These are phyloP conservation scores for Aureococcus anophagefferens DNA, from an alignment of 108 stramenopile species.

Conservation along the genomic window DNA sequence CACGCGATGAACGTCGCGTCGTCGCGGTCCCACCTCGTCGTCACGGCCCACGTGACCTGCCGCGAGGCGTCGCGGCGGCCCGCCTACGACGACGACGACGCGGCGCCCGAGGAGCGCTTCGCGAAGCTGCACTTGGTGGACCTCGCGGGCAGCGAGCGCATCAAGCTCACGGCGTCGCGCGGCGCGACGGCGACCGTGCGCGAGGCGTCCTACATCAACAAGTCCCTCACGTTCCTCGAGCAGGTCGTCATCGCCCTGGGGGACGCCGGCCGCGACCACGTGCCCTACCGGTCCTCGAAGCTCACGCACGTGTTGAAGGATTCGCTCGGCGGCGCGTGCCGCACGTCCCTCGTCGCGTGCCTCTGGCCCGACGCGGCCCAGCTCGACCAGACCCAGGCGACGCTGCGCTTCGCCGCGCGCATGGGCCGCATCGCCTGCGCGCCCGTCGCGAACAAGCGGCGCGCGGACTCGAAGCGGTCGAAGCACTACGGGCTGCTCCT, in stretches of 20 bases:
- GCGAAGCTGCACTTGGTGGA: slow-evolving; percentile 32
- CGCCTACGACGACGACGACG: not conserved
- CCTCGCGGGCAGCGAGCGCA: slow-evolving; percentile 28
- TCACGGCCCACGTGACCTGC: slow-evolving; percentile 21
- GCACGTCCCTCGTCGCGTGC: slow-evolving; percentile 29
- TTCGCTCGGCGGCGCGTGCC: slow-evolving; percentile 27
- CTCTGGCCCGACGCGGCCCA: slow-evolving; percentile 29
- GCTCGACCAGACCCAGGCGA: slow-evolving; percentile 22
- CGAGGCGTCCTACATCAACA: slow-evolving; percentile 34
- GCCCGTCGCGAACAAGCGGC: slow-evolving; percentile 17
- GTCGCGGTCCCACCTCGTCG: slow-evolving; percentile 29
- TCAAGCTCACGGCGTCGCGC: slow-evolving; percentile 16
- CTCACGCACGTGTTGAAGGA: slow-evolving; percentile 32
- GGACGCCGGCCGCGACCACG: slow-evolving; percentile 12
- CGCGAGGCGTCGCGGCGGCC: not conserved
- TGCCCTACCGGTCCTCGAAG: slow-evolving; percentile 32
- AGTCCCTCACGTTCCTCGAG: slow-evolving; percentile 32
- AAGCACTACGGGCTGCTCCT: not conserved
- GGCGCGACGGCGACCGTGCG: not conserved
- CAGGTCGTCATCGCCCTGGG: slow-evolving; percentile 34
- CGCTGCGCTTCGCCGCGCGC: slow-evolving; percentile 28
- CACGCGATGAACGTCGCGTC: slow-evolving; percentile 34
- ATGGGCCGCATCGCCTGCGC: slow-evolving; percentile 20
- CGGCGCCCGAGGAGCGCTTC: slow-evolving; percentile 6
- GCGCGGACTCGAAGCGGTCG: not conserved